Percentiles rank a stretch among this genome's conserved stretches.
Conservation (phyloP, 2,329 filamentous ascomycete species). For the Aulographum hederae region DNA sequence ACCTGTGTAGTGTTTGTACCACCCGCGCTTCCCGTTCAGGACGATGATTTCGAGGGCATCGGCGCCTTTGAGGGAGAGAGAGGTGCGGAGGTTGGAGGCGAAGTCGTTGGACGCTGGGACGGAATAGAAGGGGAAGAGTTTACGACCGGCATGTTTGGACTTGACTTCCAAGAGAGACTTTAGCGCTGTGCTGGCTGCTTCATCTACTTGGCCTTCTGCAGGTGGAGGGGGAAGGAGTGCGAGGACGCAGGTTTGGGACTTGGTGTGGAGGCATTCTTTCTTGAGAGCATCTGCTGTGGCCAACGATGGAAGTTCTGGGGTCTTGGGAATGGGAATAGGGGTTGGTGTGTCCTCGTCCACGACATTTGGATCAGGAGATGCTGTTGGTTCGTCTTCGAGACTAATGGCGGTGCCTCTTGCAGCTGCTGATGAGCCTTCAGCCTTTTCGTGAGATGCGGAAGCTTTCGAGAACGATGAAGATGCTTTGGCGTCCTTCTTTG, state of each 20-base stretch:
- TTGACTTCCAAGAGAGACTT: conserved; percentile 52
- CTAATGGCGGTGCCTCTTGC: neutral
- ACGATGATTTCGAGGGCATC: conserved; percentile 55
- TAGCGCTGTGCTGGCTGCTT: conserved; percentile 25
- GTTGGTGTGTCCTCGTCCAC: conserved; percentile 24
- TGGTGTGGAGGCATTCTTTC: conserved; percentile 53
- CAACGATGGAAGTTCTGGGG: conserved; percentile 46
- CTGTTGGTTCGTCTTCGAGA: conserved; percentile 25
- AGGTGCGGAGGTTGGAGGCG: conserved; percentile 33
- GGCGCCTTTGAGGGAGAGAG: conserved; percentile 45
- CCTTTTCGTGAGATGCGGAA: neutral
- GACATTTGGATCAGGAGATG: conserved; percentile 33
- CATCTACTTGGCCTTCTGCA: conserved; percentile 29
- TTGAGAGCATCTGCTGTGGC: conserved; percentile 44
- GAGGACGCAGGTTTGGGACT: conserved; percentile 69
- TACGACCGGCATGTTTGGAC: conserved; percentile 50
- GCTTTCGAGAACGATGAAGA: neutral
- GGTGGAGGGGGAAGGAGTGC: conserved; percentile 53
- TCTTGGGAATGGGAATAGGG: conserved; percentile 29
- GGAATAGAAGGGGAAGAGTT: conserved; percentile 69
- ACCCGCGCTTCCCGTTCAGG: conserved; percentile 66
- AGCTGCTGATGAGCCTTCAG: too few species aligned
- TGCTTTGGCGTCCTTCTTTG: neutral
- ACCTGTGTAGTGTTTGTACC: conserved; percentile 62
- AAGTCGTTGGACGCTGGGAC: conserved; percentile 46